Base-by-base conservation (phyloP, 305 asterid genomes). In the Salvia sclarea region DNA sequence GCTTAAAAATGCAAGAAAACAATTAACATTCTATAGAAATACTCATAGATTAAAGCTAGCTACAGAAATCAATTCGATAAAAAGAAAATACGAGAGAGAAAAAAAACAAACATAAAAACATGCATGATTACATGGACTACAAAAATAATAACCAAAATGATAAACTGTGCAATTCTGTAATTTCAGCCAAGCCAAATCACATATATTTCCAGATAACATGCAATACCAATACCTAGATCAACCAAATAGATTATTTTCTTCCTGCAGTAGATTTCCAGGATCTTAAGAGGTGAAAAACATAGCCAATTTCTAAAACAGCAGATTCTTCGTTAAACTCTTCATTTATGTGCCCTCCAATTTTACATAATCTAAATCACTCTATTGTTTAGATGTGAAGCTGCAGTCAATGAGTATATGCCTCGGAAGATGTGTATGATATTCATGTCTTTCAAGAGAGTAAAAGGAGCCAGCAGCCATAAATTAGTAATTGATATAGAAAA, bases 1-100 rank as follows among this genome's bases (percentile, higher is more conserved):
- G 82, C 68, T 49, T 67, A 54, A 55, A 58, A 70, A 71, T 10
- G 25, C 20, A 74, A 58, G 52, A 76, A 76, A 41, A 58, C 8
- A 69, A 37, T 38, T 44, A 74, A 74, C 28, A 70, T 55, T 54
- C 25, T 54, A 50, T 37, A 10, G 9, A 16, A 43, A n/a, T 10
- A 49, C 24, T 67, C 30, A 35, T 48, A 56, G 37, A 12, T 31
- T 9, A 37, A 67, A 64, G 22, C 16, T 38, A 62, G 66, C 18
- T 25, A 41, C 30, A 4, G 17, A 40, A 14, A 31, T 45, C 66
- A 66, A 33, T 9, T 14, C 45, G 20, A 22, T 8, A 52, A 73
- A 24, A 57, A 21, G 6, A 30, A n/a, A n/a, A n/a, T n/a, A n/a
- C n/a, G n/a, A 3, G 2, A 16, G 24, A 61, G 18, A 17, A 13